Conservation (phyloP, 352 stramenopile species). For the Paralagenidium karlingii region DNA sequence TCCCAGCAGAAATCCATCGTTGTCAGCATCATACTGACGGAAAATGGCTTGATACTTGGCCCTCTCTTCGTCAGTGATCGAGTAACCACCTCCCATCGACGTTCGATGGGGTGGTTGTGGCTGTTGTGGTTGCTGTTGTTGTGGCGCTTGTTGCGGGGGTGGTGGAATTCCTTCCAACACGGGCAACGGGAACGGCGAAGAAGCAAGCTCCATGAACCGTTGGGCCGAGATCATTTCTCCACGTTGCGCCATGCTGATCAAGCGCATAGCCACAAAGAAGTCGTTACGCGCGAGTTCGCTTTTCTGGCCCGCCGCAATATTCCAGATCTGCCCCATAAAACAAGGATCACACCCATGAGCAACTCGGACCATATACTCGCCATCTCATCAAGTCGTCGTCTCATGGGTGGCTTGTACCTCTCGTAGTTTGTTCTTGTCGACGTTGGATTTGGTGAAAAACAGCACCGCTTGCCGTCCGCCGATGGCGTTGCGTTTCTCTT, state of each 20-base stretch:
- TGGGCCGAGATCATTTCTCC: conserved; percentile 50
- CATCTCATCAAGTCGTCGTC: too few relatives aligned
- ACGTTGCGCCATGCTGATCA: conserved; percentile 75
- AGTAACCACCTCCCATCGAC: conserved; percentile 29
- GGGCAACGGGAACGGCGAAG: conserved; percentile 37
- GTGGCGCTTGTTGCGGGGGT: conserved; percentile 9
- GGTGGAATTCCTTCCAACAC: conserved; percentile 49
- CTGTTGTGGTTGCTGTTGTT: conserved; percentile 1
- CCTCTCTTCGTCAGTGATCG: conserved; percentile 82
- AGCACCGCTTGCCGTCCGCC: conserved; percentile 80
- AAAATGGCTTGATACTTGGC: conserved; percentile 88
- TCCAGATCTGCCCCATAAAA: conserved; percentile 44
- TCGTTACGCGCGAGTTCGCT: conserved; percentile 64
- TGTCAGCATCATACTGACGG: conserved; percentile 83
- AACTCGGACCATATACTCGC: neutral
- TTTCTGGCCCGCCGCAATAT: conserved; percentile 51
- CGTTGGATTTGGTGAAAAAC: conserved; percentile 88
- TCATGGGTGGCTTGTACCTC: conserved; percentile 25
- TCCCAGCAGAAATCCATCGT: conserved; percentile 86
- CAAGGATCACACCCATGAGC: neutral
- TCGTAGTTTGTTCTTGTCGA: conserved; percentile 72
- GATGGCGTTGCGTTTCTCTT: conserved; percentile 69
- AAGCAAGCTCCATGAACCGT: conserved; percentile 54
- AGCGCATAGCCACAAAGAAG: conserved; percentile 78
- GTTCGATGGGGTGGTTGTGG: neutral